Conservation (phyloP, 352 stramenopile genomes). For the Phytophthora macrochlamydospora region DNA sequence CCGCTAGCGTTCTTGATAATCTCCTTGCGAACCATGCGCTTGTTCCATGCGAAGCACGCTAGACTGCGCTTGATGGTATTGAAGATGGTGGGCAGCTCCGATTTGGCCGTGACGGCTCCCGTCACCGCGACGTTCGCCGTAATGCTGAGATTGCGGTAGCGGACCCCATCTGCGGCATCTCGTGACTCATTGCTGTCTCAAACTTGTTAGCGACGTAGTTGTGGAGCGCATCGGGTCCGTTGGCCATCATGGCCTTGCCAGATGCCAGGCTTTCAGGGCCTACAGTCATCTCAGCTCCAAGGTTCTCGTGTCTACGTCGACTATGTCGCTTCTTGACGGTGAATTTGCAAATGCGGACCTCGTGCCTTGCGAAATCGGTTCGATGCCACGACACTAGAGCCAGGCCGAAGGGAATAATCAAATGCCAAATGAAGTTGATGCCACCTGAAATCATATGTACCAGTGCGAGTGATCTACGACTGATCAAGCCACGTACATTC, state of each 20-base stretch:
- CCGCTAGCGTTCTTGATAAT: conserved; percentile 30
- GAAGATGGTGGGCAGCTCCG: no score
- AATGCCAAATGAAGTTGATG: no score
- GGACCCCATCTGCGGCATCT: conserved; percentile 64
- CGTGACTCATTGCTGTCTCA: conserved; percentile 41
- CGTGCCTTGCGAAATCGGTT: neutral
- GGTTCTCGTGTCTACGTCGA: no score
- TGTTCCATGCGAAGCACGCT: conserved; percentile 30
- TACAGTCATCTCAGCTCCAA: neutral
- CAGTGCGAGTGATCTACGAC: no score
- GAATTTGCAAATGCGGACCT: no score
- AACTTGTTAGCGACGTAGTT: conserved; percentile 39
- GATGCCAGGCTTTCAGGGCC: conserved; percentile 9
- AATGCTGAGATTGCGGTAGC: conserved; percentile 35
- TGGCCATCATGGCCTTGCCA: conserved; percentile 32
- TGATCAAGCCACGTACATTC: no score
- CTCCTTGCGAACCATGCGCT: conserved; percentile 30
- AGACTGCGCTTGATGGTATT: conserved; percentile 6
- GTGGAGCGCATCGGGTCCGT: conserved; percentile 26
- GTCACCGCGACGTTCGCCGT: no score
- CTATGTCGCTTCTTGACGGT: no score
- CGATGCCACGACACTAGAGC: no score
- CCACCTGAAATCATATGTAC: no score
- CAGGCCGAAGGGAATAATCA: no score
- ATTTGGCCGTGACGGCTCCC: no score